Percentiles rank a stretch among this genome's conserved stretches.
phyloP scores from a whole-genome alignment of 345 rosid species.

The Euphorbia tirucalli region DNA sequence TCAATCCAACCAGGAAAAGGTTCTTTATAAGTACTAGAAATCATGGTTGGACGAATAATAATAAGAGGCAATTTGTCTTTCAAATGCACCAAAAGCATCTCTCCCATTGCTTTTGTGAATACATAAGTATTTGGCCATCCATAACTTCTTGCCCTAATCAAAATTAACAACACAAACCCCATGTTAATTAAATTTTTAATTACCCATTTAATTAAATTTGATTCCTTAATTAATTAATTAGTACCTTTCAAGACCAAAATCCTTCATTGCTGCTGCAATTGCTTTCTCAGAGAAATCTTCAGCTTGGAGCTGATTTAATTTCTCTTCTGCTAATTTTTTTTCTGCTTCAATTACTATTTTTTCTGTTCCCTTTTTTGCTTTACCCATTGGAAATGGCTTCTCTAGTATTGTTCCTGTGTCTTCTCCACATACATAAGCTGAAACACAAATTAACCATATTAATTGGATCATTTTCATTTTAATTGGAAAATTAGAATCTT shows the following conservation, averaged over 20 bases:
- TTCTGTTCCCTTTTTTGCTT: conserved; percentile 45
- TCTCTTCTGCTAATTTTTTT: conserved; percentile 40
- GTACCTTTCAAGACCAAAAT: conserved; percentile 42
- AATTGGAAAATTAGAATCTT: no score
- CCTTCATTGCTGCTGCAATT: conserved; percentile 50
- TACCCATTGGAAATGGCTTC: conserved; percentile 45
- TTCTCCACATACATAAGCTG: conserved; percentile 70
- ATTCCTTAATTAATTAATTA: neutral
- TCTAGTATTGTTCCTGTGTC: conserved; percentile 47
- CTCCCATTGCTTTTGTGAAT: conserved; percentile 27
- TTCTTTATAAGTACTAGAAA: conserved; percentile 19
- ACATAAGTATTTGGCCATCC: conserved; percentile 28
- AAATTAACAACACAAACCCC: neutral
- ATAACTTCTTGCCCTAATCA: conserved; percentile 17
- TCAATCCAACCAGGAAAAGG: conserved; percentile 31
- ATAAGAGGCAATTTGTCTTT: conserved; percentile 9
- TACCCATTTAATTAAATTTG: no score
- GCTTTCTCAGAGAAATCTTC: conserved; percentile 34
- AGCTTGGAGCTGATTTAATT: conserved; percentile 40
- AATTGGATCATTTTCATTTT: no score
- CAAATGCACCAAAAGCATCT: conserved; percentile 13
- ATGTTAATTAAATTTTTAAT: no score
- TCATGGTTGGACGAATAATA: conserved; percentile 19
- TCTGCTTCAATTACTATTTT: conserved; percentile 55
- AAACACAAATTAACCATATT: neutral